Conservation (phyloP, 2,329 filamentous ascomycete species). For the Claviceps cyperi region DNA sequence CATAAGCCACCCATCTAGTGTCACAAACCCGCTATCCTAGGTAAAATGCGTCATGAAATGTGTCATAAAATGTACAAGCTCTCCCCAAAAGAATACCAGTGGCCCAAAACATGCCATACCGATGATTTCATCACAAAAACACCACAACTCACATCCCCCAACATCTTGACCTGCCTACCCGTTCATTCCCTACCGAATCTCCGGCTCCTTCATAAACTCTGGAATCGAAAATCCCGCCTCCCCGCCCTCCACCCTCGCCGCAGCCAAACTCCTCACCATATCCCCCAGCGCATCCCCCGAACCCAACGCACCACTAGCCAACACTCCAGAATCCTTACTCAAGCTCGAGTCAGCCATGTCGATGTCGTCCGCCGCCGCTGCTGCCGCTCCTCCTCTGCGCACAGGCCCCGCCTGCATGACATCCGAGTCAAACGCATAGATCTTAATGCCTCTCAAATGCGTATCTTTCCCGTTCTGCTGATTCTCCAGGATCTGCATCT, state of each 20-base stretch:
- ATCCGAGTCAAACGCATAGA: slow-evolving; percentile 50
- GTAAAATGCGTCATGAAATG: too few relatives aligned
- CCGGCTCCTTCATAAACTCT: slow-evolving; percentile 29
- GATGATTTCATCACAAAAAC: too few relatives aligned
- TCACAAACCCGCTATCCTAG: too few relatives aligned
- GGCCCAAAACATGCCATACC: too few relatives aligned
- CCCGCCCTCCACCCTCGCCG: slow-evolving; percentile 17
- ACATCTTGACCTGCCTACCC: too few relatives aligned
- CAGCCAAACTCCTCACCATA: slow-evolving; percentile 14
- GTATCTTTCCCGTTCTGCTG: slow-evolving; percentile 99
- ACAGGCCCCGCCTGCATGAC: slow-evolving; percentile 22
- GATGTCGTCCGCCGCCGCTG: slow-evolving; percentile 15
- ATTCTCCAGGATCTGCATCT: slow-evolving; percentile 85
- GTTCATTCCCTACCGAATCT: slow-evolving; percentile 18
- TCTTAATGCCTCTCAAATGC: slow-evolving; percentile 85
- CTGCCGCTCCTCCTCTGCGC: slow-evolving; percentile 3
- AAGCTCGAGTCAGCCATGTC: slow-evolving; percentile 11
- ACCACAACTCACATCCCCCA: too few relatives aligned
- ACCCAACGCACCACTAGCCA: background rate
- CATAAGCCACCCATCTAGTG: too few relatives aligned
- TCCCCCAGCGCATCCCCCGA: slow-evolving; percentile 13
- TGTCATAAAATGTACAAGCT: too few relatives aligned
- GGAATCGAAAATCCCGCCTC: slow-evolving; percentile 23
- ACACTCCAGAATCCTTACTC: slow-evolving; percentile 6
- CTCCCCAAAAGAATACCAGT: too few relatives aligned